Conservation (phyloP, 345 rosid genomes). For the Anastatica hierochuntica region DNA sequence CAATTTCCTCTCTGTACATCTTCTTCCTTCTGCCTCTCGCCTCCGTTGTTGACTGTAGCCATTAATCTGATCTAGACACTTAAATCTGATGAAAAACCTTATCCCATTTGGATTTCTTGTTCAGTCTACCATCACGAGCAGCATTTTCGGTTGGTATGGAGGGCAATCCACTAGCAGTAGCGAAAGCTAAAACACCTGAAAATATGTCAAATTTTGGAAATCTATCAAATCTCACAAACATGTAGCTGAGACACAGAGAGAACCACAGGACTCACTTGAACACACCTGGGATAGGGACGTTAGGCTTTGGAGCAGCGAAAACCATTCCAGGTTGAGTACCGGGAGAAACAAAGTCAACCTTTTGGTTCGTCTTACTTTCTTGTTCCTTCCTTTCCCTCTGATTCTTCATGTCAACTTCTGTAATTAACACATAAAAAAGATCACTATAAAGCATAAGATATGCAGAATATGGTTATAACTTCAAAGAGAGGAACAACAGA, state of each 20-base stretch:
- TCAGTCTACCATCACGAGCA: constrained; percentile 61
- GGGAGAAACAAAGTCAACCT: constrained; percentile 57
- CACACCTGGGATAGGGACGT: constrained; percentile 57
- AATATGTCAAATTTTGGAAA: constrained; percentile 2
- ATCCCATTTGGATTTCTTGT: constrained; percentile 95
- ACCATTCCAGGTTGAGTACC: constrained; percentile 55
- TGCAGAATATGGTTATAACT: neutral
- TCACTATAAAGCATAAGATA: neutral
- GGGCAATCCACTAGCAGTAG: constrained; percentile 36
- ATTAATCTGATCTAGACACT: no score
- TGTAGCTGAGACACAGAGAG: neutral
- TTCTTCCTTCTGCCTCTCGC: constrained; percentile 74
- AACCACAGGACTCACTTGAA: constrained; percentile 3
- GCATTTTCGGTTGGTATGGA: constrained; percentile 30
- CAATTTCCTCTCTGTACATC: constrained; percentile 58
- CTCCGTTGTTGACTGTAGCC: constrained; percentile 80
- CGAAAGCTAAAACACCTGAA: constrained; percentile 32
- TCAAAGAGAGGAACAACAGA: neutral
- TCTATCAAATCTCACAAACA: constrained; percentile 7
- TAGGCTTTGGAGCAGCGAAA: constrained; percentile 42
- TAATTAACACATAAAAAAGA: constrained; percentile 4
- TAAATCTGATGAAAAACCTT: constrained; percentile 36
- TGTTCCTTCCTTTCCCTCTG: constrained; percentile 87
- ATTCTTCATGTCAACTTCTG: constrained; percentile 72
- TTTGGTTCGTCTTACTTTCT: constrained; percentile 71